These are phyloP conservation scores for Camelina hispida DNA, from an alignment of 345 rosid species.

Conservation along the genomic window DNA sequence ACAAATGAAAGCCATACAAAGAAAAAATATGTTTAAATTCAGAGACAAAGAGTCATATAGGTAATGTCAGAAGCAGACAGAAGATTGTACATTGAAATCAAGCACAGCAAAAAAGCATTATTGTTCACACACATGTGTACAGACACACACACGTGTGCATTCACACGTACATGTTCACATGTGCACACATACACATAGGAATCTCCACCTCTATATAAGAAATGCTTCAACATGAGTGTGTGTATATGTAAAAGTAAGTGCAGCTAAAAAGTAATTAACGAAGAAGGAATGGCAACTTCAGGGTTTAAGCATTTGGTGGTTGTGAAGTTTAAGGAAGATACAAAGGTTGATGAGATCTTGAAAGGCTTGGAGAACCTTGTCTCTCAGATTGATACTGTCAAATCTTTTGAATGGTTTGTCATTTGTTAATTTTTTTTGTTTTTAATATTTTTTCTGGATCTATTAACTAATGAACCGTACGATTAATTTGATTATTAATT, in stretches of 20 bases:
- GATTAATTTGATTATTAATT: constrained; percentile 22
- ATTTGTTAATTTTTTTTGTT: background rate
- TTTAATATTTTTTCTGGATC: background rate
- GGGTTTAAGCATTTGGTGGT: constrained; percentile 86
- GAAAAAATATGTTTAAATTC: background rate
- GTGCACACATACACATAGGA: constrained; percentile 31
- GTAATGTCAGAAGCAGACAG: constrained; percentile 40
- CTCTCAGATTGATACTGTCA: constrained; percentile 72
- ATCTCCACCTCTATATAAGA: constrained; percentile 32
- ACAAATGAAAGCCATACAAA: constrained; percentile 30
- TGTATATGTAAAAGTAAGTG: constrained; percentile 12
- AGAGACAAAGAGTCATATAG: constrained; percentile 38
- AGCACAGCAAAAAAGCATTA: constrained; percentile 32
- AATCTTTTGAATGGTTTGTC: constrained; percentile 80
- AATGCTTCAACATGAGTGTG: constrained; percentile 21
- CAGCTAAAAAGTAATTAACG: constrained; percentile 3
- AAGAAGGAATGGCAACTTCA: constrained; percentile 46
- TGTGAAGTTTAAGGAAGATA: constrained; percentile 85
- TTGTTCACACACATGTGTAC: constrained; percentile 45
- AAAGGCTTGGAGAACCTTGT: constrained; percentile 88
- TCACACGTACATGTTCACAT: constrained; percentile 35
- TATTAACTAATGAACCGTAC: background rate
- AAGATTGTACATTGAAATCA: constrained; percentile 37
- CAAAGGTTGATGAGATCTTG: constrained; percentile 64
- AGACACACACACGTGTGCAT: constrained; percentile 10